These are phyloP conservation scores for Aspergillus alliaceus DNA, from an alignment of 2,329 filamentous ascomycete species.

Conservation along the genomic window DNA sequence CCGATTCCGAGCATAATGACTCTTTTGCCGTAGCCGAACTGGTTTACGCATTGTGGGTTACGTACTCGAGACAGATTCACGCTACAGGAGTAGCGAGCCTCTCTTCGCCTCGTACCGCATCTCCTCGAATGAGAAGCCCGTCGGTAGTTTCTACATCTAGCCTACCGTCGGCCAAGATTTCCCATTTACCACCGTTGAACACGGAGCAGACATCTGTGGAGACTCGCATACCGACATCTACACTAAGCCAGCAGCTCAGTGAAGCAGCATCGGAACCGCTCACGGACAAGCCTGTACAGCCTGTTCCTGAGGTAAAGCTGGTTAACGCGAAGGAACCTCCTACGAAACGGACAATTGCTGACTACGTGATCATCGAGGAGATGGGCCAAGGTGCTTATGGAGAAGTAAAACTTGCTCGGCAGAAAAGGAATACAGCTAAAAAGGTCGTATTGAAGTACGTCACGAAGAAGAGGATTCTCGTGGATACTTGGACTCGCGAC, in stretches of 20 bases:
- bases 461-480: constrained; percentile 91
- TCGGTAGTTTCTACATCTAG: constrained; percentile 79
- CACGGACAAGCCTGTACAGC: constrained; percentile 41
- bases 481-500: constrained; percentile 97
- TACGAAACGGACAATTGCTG: constrained; percentile 79
- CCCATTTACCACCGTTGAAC: constrained; percentile 20
- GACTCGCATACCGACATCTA: constrained; percentile 43
- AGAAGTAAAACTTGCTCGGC: constrained; percentile 90
- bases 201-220: constrained; percentile 28
- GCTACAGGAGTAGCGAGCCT: constrained; percentile 65
- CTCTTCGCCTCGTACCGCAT: constrained; percentile 48
- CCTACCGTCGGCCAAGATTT: constrained; percentile 54
- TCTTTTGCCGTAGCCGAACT: constrained; percentile 66
- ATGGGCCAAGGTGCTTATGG: constrained; percentile 99
- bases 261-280: constrained; percentile 50
- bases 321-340: constrained; percentile 31
- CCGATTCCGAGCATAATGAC: constrained; percentile 45
- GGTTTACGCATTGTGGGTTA: constrained; percentile 95
- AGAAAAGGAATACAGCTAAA: constrained; percentile 71
- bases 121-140: constrained; percentile 65
- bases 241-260: constrained; percentile 53
- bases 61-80: constrained; percentile 91
- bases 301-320: constrained; percentile 29
- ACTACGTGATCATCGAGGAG: constrained; percentile 91
- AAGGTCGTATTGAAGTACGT: constrained; percentile 98